These are phyloP conservation scores for Medakamo hakoo DNA, from an alignment of 139 green algal species.

Conservation along the genomic window DNA sequence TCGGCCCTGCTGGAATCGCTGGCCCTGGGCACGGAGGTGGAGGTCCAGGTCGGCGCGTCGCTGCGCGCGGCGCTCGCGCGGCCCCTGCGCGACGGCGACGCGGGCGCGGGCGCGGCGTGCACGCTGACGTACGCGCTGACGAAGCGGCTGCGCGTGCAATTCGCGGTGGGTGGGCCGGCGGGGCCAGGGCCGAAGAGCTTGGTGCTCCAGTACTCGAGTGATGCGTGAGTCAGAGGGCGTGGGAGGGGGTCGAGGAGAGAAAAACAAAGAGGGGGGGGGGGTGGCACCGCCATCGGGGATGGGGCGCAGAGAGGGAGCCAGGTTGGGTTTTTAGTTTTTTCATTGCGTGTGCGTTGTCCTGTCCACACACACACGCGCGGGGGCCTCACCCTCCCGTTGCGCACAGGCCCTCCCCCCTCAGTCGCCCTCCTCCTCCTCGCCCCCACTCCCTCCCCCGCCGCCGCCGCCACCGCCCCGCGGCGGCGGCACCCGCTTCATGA, in stretches of 20 bases:
- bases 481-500: conserved; percentile 59
- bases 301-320: no score
- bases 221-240: no score
- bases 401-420: background rate
- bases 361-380: no score
- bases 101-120: conserved; percentile 61
- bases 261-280: no score
- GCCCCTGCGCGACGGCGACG: conserved; percentile 52
- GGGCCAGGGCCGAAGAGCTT: conserved; percentile 47
- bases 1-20: conserved; percentile 23
- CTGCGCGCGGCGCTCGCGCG: conserved; percentile 55
- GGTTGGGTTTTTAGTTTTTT: no score
- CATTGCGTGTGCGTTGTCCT: background rate
- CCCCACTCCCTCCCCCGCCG: no score
- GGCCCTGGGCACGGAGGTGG: conserved; percentile 73
- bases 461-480: no score
- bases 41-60: conserved; percentile 61
- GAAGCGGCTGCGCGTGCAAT: conserved; percentile 57
- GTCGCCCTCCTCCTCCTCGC: background rate
- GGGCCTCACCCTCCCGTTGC: background rate
- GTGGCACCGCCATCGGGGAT: no score
- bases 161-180: conserved; percentile 46
- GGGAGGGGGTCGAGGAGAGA: background rate
- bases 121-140: conserved; percentile 69
- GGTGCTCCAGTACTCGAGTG: conserved; percentile 63